Conservation (phyloP, 2,329 filamentous ascomycete species). For the Phialemonium atrogriseum region DNA sequence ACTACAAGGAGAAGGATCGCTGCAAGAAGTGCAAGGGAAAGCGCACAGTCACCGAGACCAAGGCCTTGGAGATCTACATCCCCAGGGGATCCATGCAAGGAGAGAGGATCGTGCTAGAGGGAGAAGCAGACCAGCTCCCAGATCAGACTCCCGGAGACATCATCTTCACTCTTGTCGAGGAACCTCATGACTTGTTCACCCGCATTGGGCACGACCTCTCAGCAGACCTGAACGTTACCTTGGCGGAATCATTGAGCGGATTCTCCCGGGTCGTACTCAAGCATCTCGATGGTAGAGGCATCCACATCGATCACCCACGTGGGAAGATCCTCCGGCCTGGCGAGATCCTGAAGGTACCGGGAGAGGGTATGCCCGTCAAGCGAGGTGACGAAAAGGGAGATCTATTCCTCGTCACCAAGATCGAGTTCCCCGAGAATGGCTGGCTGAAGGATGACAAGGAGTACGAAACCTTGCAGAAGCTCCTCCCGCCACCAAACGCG, state of each 20-base stretch:
- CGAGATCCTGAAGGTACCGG: slow-evolving; percentile 75
- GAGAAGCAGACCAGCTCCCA: slow-evolving; percentile 88
- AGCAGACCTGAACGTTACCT: slow-evolving; percentile 69
- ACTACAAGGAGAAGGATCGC: slow-evolving; percentile 92
- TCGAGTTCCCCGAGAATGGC: slow-evolving; percentile 81
- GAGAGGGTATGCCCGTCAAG: slow-evolving; percentile 94
- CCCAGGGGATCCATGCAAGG: slow-evolving; percentile 79
- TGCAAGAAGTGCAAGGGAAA: slow-evolving; percentile 99
- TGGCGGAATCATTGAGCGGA: slow-evolving; percentile 77
- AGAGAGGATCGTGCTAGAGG: slow-evolving; percentile 82
- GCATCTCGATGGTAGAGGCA: slow-evolving; percentile 88
- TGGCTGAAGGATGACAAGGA: slow-evolving; percentile 70
- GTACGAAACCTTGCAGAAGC: slow-evolving; percentile 61
- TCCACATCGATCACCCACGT: slow-evolving; percentile 68
- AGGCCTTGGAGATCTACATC: slow-evolving; percentile 94
- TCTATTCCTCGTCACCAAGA: slow-evolving; percentile 75
- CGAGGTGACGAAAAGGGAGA: slow-evolving; percentile 77
- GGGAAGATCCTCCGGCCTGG: slow-evolving; percentile 77
- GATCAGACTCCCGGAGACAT: slow-evolving; percentile 89
- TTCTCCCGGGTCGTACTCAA: slow-evolving; percentile 87
- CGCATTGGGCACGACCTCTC: slow-evolving; percentile 78
- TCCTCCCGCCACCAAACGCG: slow-evolving; percentile 59
- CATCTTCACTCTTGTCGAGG: slow-evolving; percentile 78
- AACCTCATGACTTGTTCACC: slow-evolving; percentile 72
- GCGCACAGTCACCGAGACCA: slow-evolving; percentile 78